Percentiles rank a stretch among this genome's conserved stretches.
Conservation (phyloP, 2,329 filamentous ascomycete genomes). For the Colletotrichum zoysiae region DNA sequence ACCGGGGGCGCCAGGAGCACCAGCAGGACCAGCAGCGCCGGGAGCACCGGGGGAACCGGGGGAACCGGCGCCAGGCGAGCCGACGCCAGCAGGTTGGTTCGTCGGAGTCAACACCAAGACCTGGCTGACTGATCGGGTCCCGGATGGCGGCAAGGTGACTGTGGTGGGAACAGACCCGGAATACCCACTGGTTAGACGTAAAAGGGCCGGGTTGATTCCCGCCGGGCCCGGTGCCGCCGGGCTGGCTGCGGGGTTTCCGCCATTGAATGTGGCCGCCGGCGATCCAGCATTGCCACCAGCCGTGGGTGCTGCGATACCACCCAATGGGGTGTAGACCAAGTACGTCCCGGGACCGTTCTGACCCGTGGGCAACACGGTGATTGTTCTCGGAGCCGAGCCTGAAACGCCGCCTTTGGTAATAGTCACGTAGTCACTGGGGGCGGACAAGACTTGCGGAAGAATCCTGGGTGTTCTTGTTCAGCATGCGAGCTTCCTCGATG, state of each 20-base stretch:
- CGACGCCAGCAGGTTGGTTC: neutral
- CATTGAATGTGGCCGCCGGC: conserved; percentile 17
- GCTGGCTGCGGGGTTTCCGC: neutral
- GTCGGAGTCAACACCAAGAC: conserved; percentile 25
- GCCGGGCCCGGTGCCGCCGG: neutral
- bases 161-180: conserved; percentile 21
- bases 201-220: conserved; percentile 10
- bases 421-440: conserved; percentile 35
- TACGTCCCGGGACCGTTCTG: conserved; percentile 32
- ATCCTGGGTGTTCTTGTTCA: conserved; percentile 18
- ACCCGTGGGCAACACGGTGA: conserved; percentile 30
- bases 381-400: conserved; percentile 32
- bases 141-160: conserved; percentile 19
- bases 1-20: too few species aligned
- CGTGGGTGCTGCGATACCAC: neutral
- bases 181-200: conserved; percentile 22
- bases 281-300: conserved; percentile 11
- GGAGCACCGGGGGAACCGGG: too few species aligned
- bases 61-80: neutral
- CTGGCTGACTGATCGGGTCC: conserved; percentile 12
- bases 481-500: neutral
- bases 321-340: conserved; percentile 32
- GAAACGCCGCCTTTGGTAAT: conserved; percentile 33
- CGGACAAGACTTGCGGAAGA: conserved; percentile 12
- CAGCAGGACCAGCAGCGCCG: too few species aligned